Conservation (phyloP, 495 filamentous ascomycete genomes). For the Penicillium bialowiezense region DNA sequence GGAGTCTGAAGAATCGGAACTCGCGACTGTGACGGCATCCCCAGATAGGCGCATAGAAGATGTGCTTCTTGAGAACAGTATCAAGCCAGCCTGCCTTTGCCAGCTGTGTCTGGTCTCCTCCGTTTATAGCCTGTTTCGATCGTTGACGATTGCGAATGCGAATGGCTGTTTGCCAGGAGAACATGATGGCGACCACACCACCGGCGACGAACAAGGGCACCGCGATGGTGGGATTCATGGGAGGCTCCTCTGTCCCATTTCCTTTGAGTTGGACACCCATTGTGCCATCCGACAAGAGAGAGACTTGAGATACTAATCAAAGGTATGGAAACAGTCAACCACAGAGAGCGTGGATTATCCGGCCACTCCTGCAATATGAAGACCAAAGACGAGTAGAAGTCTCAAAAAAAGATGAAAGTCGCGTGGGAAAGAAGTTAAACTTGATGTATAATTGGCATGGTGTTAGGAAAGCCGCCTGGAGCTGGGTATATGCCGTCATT, state of each 20-base stretch:
- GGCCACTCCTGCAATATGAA: constrained; percentile 11
- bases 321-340: constrained; percentile 5
- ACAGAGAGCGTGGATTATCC: constrained; percentile 10
- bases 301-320: background rate
- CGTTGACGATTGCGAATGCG: constrained; percentile 29
- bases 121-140: constrained; percentile 15
- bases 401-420: background rate
- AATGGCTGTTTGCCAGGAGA: constrained; percentile 23
- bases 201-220: constrained; percentile 34
- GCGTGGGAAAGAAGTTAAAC: constrained; percentile 10
- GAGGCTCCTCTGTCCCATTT: constrained; percentile 25
- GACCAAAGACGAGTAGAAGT: constrained; percentile 5
- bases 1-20: constrained; percentile 29
- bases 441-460: constrained; percentile 9
- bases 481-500: constrained; percentile 27
- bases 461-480: no score
- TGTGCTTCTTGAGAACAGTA: constrained; percentile 37
- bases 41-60: constrained; percentile 42
- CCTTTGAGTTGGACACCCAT: constrained; percentile 32
- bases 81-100: constrained; percentile 11
- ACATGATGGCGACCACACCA: constrained; percentile 24
- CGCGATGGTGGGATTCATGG: constrained; percentile 38
- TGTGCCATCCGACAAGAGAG: constrained; percentile 14
- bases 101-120: constrained; percentile 25
- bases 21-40: constrained; percentile 40